Percentiles rank a stretch among this genome's conserved stretches.
Conservation (phyloP, 192 early-diverging fungal species). For the Coemansia sp. region DNA sequence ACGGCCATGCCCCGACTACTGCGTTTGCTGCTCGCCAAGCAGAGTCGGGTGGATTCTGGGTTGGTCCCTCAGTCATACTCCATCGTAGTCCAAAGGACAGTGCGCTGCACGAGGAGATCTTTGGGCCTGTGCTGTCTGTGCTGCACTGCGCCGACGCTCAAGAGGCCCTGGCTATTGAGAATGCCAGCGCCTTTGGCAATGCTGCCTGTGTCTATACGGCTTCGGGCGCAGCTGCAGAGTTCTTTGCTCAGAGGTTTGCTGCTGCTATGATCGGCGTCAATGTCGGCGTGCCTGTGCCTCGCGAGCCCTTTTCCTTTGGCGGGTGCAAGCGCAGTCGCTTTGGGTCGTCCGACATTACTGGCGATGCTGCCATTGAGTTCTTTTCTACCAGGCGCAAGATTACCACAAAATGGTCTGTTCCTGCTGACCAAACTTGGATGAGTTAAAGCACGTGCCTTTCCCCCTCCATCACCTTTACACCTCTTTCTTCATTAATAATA, state of each 20-base stretch:
- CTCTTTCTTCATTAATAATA: background rate
- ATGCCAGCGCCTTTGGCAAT: slow-evolving; percentile 69
- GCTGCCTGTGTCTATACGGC: slow-evolving; percentile 74
- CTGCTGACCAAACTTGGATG: slow-evolving; percentile 65
- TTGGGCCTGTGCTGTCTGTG: slow-evolving; percentile 79
- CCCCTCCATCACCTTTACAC: background rate
- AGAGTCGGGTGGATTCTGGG: slow-evolving; percentile 65
- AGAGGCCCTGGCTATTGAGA: slow-evolving; percentile 75
- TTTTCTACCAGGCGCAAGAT: slow-evolving; percentile 74
- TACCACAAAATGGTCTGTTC: slow-evolving; percentile 77
- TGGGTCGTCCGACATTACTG: slow-evolving; percentile 74
- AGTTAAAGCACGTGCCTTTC: slow-evolving; percentile 29
- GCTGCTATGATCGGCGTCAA: slow-evolving; percentile 87
- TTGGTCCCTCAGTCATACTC: slow-evolving; percentile 71
- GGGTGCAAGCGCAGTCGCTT: slow-evolving; percentile 72
- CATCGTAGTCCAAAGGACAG: slow-evolving; percentile 62
- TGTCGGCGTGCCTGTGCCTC: slow-evolving; percentile 68
- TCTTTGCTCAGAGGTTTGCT: slow-evolving; percentile 66
- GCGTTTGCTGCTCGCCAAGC: slow-evolving; percentile 42
- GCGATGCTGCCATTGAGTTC: slow-evolving; percentile 74
- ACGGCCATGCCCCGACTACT: slow-evolving; percentile 62
- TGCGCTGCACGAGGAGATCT: slow-evolving; percentile 79
- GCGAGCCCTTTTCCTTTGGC: slow-evolving; percentile 84
- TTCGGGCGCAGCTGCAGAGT: slow-evolving; percentile 67
- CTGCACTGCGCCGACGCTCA: slow-evolving; percentile 58